These are phyloP conservation scores for Colletotrichum tamarilloi DNA, from an alignment of 2,329 filamentous ascomycete genomes.

Conservation along the genomic window DNA sequence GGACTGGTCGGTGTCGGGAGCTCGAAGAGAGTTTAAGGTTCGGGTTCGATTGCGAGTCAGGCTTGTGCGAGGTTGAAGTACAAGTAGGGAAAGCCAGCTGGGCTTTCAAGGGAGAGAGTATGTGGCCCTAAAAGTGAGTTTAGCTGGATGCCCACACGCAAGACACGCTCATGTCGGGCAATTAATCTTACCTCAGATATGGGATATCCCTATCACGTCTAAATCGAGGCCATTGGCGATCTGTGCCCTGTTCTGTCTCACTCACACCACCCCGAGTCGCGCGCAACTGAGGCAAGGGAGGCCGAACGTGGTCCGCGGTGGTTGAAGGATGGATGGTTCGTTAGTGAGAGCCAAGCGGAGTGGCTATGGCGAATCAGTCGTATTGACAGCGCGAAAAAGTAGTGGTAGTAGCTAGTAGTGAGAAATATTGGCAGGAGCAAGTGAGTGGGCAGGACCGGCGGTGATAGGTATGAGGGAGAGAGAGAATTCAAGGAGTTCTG, in stretches of 20 bases:
- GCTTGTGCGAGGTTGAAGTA: slow-evolving; percentile 30
- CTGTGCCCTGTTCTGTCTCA: slow-evolving; percentile 32
- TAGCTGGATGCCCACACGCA: slow-evolving; percentile 21
- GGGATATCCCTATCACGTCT: slow-evolving; percentile 33
- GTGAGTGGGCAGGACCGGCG: neutral
- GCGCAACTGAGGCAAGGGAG: slow-evolving; percentile 24
- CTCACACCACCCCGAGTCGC: slow-evolving; percentile 30
- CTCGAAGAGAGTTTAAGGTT: slow-evolving; percentile 20
- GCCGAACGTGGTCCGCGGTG: slow-evolving; percentile 8
- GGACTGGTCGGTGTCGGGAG: slow-evolving; percentile 13
- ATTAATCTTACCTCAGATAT: slow-evolving; percentile 34
- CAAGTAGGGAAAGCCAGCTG: slow-evolving; percentile 24
- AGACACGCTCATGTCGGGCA: slow-evolving; percentile 18
- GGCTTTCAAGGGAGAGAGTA: slow-evolving; percentile 26
- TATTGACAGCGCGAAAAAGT: neutral
- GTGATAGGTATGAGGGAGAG: neutral
- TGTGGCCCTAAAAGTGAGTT: slow-evolving; percentile 18
- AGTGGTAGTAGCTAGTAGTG: neutral
- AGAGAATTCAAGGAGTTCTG: neutral
- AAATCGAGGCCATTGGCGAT: slow-evolving; percentile 27
- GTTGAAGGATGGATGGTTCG: neutral
- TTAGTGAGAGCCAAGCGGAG: neutral
- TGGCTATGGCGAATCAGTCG: neutral
- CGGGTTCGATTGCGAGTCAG: slow-evolving; percentile 21
- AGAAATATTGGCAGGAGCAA: neutral